Evolutionary conservation across 2,329 filamentous ascomycete species (phyloP), one percentile per base, ranked within the genome.

Genomic region (Zalaria obscura): DNA sequence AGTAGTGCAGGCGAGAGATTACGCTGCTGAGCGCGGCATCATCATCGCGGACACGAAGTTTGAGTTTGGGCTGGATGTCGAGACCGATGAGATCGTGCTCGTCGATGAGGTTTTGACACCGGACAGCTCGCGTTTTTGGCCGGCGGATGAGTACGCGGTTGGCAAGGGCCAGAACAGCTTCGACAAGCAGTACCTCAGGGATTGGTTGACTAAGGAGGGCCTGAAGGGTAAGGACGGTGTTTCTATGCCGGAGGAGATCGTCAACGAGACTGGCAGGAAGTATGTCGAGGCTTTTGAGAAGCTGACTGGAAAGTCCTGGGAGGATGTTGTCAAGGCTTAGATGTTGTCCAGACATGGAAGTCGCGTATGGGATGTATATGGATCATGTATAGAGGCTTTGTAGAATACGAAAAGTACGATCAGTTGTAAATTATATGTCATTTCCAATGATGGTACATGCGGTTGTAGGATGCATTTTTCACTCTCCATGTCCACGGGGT

Each of bases 51-150:
- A 84, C 55, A 83, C 80, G 3, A 84, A 84, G 56, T 83, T 84
- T 56, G 80, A 84, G 63, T 89, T 86, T 54, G 81, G 78, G 1
- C 65, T 83, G 11, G 56, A 62, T 50, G 69, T 74, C 47, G 70
- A 64, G 43, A 77, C 74, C 2, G 70, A 76, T 46, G 74, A 83
- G 52, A 71, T 91, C 5, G 75, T 87, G 31, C 68, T 89, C 40
- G 76, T 87, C 4, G 86, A 93, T 55, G 86, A 93, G 65, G 84
- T 93, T 25, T 66, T 93, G 45, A 93, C 86, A 5, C 86, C 87
- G 2, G 68, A 71, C 48, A 66, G 60, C 50, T 89, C 82, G 39
- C 75, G 88, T 10, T 94, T 94, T 70, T 96, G 89, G 88, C 78
- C 79, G 1, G 75, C 72, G 48, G 77, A 77, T 35, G 70, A 70